Percentiles rank a stretch among this genome's conserved stretches.
Conservation (phyloP, 2,329 filamentous ascomycete species). For the Monascus ruber region DNA sequence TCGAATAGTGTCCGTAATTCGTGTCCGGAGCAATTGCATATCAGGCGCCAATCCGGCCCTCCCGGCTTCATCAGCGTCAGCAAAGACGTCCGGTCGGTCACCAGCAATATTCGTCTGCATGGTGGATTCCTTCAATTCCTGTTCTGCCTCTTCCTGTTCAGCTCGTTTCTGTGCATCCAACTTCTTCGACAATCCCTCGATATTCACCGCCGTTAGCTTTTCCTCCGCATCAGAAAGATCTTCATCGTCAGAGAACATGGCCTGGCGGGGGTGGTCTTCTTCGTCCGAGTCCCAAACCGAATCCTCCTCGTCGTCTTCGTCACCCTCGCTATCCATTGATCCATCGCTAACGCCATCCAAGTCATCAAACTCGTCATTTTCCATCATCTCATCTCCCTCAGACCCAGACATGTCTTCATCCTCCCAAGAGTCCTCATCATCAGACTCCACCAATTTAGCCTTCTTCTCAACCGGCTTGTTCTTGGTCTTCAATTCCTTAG, state of each 20-base stretch:
- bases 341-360: conserved; percentile 29
- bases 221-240: conserved; percentile 82
- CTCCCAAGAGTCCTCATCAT: conserved; percentile 22
- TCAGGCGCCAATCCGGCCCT: conserved; percentile 66
- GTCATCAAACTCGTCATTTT: conserved; percentile 36
- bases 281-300: conserved; percentile 62
- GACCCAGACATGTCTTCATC: conserved; percentile 21
- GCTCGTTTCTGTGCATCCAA: conserved; percentile 66
- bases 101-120: conserved; percentile 88
- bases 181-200: conserved; percentile 78
- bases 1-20: conserved; percentile 87
- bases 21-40: conserved; percentile 72
- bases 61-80: conserved; percentile 48
- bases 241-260: conserved; percentile 92
- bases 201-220: conserved; percentile 87
- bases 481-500: conserved; percentile 20
- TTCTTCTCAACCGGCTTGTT: conserved; percentile 28
- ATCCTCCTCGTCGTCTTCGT: conserved; percentile 45
- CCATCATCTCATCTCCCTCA: conserved; percentile 29
- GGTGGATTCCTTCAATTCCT: conserved; percentile 72
- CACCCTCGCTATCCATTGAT: conserved; percentile 44
- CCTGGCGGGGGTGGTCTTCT: conserved; percentile 43
- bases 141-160: conserved; percentile 71
- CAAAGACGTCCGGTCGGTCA: conserved; percentile 55
- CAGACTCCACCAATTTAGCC: conserved; percentile 24